Evolutionary conservation across 108 stramenopile species (phyloP).

Genomic region (Stephanodiscus minutulus): DNA sequence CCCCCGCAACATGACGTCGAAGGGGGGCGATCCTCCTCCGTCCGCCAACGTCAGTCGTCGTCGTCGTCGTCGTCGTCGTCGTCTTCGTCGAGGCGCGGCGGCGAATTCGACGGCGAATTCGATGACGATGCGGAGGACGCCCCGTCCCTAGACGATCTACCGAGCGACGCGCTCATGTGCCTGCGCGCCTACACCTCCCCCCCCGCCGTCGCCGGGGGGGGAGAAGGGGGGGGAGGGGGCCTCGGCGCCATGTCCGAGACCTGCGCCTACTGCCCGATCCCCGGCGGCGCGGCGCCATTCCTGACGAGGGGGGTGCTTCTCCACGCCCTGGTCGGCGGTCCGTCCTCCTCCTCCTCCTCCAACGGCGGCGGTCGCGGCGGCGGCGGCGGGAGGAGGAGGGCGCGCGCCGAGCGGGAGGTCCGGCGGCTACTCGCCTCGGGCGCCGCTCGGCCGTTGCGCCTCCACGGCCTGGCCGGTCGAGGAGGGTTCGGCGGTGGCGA

Average conservation of each 20-base stretch:
- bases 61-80: neutral
- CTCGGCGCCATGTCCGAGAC: slow-evolving; percentile 30
- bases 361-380: neutral
- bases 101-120: neutral
- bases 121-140: neutral
- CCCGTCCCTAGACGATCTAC: slow-evolving; percentile 7
- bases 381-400: neutral
- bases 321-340: slow-evolving; percentile 14
- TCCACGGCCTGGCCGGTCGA: slow-evolving; percentile 47
- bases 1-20: neutral
- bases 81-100: neutral
- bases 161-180: slow-evolving; percentile 34
- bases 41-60: slow-evolving; percentile 9
- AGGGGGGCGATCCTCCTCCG: neutral
- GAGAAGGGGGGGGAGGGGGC: neutral
- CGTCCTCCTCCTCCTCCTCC: slow-evolving; percentile 3
- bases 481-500: neutral
- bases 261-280: slow-evolving; percentile 48
- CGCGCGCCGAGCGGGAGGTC: slow-evolving; percentile 23
- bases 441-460: slow-evolving; percentile 32
- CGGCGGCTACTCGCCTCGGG: slow-evolving; percentile 16
- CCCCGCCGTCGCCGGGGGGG: neutral
- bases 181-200: slow-evolving; percentile 35
- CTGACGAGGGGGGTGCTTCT: slow-evolving; percentile 22
- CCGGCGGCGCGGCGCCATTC: slow-evolving; percentile 26